These are phyloP conservation scores for Aureobasidium zeae DNA, from an alignment of 2,329 filamentous ascomycete species.

Conservation along the genomic window DNA sequence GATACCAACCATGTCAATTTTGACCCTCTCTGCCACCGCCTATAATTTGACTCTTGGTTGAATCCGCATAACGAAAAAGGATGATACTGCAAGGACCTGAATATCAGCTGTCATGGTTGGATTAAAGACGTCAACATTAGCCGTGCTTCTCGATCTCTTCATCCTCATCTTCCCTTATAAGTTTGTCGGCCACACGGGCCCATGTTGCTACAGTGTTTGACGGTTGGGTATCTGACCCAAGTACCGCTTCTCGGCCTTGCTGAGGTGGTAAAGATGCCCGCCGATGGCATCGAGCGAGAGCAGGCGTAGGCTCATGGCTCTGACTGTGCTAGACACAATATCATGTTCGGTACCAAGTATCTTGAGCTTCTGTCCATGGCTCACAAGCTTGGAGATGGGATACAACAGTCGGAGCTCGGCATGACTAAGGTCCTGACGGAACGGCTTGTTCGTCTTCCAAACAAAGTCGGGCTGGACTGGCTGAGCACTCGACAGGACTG, in stretches of 20 bases:
- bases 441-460: conserved; percentile 4
- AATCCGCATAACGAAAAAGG: too few species aligned
- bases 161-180: not conserved
- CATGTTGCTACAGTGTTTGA: not conserved
- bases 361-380: conserved; percentile 5
- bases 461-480: conserved; percentile 6
- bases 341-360: conserved; percentile 4
- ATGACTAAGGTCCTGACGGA: not conserved
- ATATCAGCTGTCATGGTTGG: too few species aligned
- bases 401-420: not conserved
- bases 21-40: too few species aligned
- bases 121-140: too few species aligned
- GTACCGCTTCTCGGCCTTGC: conserved; percentile 4
- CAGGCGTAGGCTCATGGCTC: conserved; percentile 1
- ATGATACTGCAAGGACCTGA: too few species aligned
- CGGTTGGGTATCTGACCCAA: conserved; percentile 5
- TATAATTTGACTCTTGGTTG: too few species aligned
- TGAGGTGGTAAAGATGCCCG: conserved; percentile 5
- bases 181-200: conserved; percentile 1
- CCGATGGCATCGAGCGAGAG: conserved; percentile 6
- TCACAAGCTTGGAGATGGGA: conserved; percentile 9
- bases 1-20: too few species aligned
- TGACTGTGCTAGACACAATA: conserved; percentile 1
- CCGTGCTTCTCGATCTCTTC: too few species aligned
- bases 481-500: conserved; percentile 1